Evolutionary conservation across 805 yeast genomes (phyloP), one percentile per base, ranked within the genome.

Genomic region (Metschnikowia lunata): DNA sequence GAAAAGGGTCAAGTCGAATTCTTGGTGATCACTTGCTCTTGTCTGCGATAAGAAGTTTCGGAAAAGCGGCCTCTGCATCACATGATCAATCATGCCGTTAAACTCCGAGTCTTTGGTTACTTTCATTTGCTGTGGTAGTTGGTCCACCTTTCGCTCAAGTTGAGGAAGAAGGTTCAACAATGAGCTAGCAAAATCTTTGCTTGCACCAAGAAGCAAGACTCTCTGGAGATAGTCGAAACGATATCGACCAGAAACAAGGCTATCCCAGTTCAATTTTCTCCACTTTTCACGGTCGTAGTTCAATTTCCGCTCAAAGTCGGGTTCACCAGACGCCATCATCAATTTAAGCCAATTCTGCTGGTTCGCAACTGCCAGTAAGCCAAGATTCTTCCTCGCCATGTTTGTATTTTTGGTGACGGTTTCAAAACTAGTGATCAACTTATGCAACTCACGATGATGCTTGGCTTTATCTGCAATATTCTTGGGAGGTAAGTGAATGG

Each of bases 401-500:
- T 45, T 52, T 13, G 51, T 42, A 13, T 36, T 26, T 39, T 70
- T 64, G 14, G 60, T 45, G 32, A 56, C 59, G 11, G 66, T 42
- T 34, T 71, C 72, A 35, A 67, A 67, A 50, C 62, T 71, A 13
- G 69, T 59, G 39, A 78, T 68, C 26, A 72, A 51, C 62, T 66
- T 68, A 37, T 72, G 64, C 43, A 82, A 73, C 55, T 82, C 82
- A 38, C 64, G 68, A 52, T 80, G 81, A 55, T 83, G 90, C 45
- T 69, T 69, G 30, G 65, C 58, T 34, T 72, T 72, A 55, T 83
- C 90, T 10, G 56, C 59, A 4, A 64, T 56, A 33, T 70, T 66
- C 58, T 83, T 83, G 6, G 88, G 88, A 6, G 90, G 90, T 36
- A 82, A 60, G 76, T 87, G 80, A 39, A 80, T 74, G 3, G 90